phyloP scores from a whole-genome alignment of 2,329 filamentous ascomycete genomes.

The Rhexocercosporidium sp. region DNA sequence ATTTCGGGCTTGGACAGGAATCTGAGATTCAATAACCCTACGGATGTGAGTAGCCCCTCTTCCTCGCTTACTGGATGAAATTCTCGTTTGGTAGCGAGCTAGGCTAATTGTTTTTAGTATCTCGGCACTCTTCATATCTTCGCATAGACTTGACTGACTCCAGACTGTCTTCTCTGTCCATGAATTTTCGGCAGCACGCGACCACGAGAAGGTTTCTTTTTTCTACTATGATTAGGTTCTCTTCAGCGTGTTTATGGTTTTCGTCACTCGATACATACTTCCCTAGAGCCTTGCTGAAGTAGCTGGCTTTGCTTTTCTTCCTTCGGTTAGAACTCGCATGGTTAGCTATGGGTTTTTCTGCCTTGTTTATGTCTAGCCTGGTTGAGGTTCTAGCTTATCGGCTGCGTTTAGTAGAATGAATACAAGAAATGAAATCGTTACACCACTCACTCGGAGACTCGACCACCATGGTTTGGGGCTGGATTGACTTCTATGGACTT shows the following conservation, averaged over 20 bases:
- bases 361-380: not conserved
- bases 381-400: not conserved
- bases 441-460: too few species aligned
- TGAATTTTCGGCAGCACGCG: not conserved
- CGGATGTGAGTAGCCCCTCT: slow-evolving; percentile 59
- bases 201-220: not conserved
- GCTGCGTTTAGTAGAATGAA: not conserved
- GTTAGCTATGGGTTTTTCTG: too few species aligned
- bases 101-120: slow-evolving; percentile 41
- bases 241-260: not conserved
- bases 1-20: slow-evolving; percentile 69
- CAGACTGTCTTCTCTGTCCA: not conserved
- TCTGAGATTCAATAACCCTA: slow-evolving; percentile 79
- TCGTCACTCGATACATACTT: not conserved
- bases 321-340: not conserved
- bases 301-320: not conserved
- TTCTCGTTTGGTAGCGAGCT: not conserved
- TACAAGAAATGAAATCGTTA: not conserved
- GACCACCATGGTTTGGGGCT: too few species aligned
- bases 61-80: not conserved
- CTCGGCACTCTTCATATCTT: slow-evolving; percentile 58
- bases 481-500: too few species aligned
- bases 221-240: not conserved
- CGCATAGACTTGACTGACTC: slow-evolving; percentile 45
- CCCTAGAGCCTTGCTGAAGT: not conserved